A percentile compares a stretch with the other conserved stretches of the same genome.
Evolutionary conservation across 1,284 basidiomycete genomes (phyloP).

Genomic region (Coniferiporia sulphurascens): DNA sequence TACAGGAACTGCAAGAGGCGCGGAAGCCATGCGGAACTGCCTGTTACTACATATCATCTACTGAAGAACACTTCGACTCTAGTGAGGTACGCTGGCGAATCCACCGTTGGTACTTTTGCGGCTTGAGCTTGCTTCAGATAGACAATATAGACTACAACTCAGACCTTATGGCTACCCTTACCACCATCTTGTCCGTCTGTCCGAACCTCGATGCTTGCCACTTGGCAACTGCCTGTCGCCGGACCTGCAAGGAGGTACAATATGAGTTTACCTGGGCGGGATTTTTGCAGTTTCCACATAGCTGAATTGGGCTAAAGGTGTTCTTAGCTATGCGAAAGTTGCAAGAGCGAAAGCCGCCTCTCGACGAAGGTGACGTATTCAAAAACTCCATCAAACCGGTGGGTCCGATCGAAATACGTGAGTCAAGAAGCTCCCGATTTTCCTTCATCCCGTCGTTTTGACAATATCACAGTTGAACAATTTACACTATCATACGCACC

Average conservation of each 20-base stretch:
- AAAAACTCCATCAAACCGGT: background rate
- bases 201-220: conserved; percentile 33
- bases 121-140: conserved; percentile 35
- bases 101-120: background rate
- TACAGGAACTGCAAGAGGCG: background rate
- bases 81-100: background rate
- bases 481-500: background rate
- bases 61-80: too few relatives aligned
- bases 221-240: conserved; percentile 34
- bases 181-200: conserved; percentile 30
- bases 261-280: conserved; percentile 5
- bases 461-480: background rate
- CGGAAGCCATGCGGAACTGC: conserved; percentile 17
- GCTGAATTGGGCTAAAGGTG: background rate
- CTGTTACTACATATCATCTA: conserved; percentile 8
- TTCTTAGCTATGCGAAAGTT: background rate
- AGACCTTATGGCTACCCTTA: conserved; percentile 23
- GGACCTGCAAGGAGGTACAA: conserved; percentile 40
- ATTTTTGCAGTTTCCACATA: background rate
- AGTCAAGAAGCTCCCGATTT: background rate
- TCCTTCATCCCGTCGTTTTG: background rate
- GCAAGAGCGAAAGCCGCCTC: background rate
- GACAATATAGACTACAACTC: conserved; percentile 5
- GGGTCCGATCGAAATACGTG: background rate
- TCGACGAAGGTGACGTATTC: background rate